Evolutionary conservation across 345 rosid genomes (phyloP).

Genomic region (Rubroshorea leprosula): DNA sequence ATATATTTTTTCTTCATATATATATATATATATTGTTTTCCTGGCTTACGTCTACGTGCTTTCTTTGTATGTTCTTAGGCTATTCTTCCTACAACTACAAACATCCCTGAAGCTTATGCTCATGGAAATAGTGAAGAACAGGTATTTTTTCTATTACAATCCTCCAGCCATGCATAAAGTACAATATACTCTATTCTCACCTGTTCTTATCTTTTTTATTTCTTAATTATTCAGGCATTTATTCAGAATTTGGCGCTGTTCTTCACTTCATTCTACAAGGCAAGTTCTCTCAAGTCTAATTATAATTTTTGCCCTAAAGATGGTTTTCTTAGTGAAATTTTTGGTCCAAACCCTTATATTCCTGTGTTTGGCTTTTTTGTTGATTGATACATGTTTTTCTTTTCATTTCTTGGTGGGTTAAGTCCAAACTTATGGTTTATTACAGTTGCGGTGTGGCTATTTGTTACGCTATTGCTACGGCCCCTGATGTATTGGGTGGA

Average conservation of each 20-base stretch:
- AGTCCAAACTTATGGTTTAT: no score
- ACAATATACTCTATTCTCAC: no score
- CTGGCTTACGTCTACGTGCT: conserved; percentile 8
- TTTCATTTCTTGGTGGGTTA: no score
- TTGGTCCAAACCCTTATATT: not conserved
- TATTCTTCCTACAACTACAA: conserved; percentile 70
- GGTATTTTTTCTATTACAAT: conserved; percentile 34
- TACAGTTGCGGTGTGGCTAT: no score
- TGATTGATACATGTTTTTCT: no score
- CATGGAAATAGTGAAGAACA: conserved; percentile 86
- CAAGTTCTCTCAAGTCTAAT: no score
- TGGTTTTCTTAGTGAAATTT: not conserved
- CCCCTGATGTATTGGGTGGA: no score
- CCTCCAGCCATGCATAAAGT: not conserved
- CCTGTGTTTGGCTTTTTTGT: no score
- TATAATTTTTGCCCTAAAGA: not conserved
- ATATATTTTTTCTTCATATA: not conserved
- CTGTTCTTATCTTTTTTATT: conserved; percentile 1
- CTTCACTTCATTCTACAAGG: conserved; percentile 96
- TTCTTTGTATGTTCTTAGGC: conserved; percentile 34
- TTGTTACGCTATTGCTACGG: no score
- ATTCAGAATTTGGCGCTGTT: conserved; percentile 98
- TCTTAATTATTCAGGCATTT: conserved; percentile 65
- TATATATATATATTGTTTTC: no score
- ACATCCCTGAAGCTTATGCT: conserved; percentile 90